Base-by-base conservation (phyloP, 2,329 filamentous ascomycete genomes). In the Periconia sp. region DNA sequence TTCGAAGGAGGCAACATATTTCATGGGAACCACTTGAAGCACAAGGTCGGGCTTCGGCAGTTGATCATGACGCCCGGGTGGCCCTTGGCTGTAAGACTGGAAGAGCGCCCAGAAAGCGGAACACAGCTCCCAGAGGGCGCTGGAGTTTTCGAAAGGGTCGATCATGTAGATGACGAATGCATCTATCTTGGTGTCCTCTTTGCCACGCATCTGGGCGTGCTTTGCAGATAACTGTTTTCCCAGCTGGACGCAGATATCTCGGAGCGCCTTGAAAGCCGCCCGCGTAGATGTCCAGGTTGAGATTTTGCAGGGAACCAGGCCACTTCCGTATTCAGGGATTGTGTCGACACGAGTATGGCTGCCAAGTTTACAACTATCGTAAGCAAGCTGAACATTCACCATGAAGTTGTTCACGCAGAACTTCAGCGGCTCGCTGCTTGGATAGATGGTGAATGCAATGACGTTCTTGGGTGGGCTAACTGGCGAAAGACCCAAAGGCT, bases 321-420 rank as follows among this genome's bases (percentile, higher is more conserved):
- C 72, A 2, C 62, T 59, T 43, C 69, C 58, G 37, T 72, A 69
- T 46, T 75, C 74, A 2, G 71, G 72, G 31, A 74, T 63, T 7
- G 74, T 72, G 43, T 67, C 66, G 2, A 76, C 68, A 30, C 76
- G 74, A 31, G 75, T 68, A 60, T 92, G 88, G 1, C 77, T 81
- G 3, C 91, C 91, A 2, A 95, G 76, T 61, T 89, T 89, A 50
- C 88, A 80, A 10, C 84, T 84, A 65, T 93, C 90, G 66, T 93
- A 94, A 1, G 85, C 81, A 56, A 85, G 85, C 57, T 85, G 84
- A 57, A 91, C 77, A 50, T 87, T 84, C 42, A 85, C 80, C 20
- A 93, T 74, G 63, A 94, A 92, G 1, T 77, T 79, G 14, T 80
- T 76, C 6, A 86, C 82, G 46, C 84, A 82, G 42, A 85, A 82